Base-by-base conservation (phyloP, 2,329 filamentous ascomycete genomes). In the Stemphylium beticola region DNA sequence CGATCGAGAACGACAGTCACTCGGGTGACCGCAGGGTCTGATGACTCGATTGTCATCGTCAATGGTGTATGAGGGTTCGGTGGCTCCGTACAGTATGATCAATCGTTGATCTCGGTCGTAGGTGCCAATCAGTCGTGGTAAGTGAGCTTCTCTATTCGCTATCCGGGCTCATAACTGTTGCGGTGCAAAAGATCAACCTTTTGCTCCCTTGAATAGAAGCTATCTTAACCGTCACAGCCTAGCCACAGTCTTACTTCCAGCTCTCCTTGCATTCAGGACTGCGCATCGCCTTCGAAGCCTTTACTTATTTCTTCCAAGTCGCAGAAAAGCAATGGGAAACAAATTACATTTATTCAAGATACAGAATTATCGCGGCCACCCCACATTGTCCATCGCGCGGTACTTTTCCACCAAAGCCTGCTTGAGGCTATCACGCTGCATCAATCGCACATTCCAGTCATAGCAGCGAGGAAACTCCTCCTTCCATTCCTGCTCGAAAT, bases 401-500 rank as follows among this genome's bases (percentile, higher is more conserved):
- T 41, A 41, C 12, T 41, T 41, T 12, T 41, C 39, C 14, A 41
- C 39, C 39, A 41, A 41, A 41, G 39, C 39, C 22, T 41, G 22
- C 22, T 41, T 41, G 39, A 41, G 22, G 39, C 39, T 41, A 15
- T 41, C 24, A 14, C 39, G 39, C 22, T 41, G 39, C 39, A 41
- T 41, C 22, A 41, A 15, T 11, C 24, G 24, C 20, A 22, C 39
- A 41, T 41, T 41, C 39, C 24, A 41, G 3, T 41, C 39, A 31
- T 41, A 41, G 39, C 39, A 41, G n/a, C 39, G 39, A 29, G 39
- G 39, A 41, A 41, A 41, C 24, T 15, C 29, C n/a, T 41, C 39
- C 14, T 31, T 41, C 39, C 39, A 41, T 22, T 44, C 41, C 18
- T 44, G 31, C 41, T 44, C 41, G 9, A 44, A 44, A 14, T 44